These are phyloP conservation scores for Galerina sulciceps DNA, from an alignment of 768 basidiomycete genomes.

Conservation along the genomic window DNA sequence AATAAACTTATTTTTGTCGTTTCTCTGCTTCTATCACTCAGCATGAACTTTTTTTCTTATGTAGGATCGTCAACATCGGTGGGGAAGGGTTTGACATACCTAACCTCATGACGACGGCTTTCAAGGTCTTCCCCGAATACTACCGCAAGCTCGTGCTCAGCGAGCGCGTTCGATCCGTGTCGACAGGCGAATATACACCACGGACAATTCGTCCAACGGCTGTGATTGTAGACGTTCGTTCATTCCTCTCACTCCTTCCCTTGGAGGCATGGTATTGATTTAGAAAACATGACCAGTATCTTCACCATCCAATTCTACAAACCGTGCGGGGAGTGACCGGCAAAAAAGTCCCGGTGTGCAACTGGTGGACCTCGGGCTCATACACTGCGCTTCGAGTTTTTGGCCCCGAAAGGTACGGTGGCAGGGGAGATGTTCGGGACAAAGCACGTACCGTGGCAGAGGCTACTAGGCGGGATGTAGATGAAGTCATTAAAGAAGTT, in stretches of 20 bases:
- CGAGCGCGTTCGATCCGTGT: not conserved
- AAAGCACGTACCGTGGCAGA: too few relatives aligned
- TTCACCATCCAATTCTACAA: too few relatives aligned
- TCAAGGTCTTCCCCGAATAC: not conserved
- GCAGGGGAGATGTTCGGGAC: not conserved
- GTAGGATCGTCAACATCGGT: not conserved
- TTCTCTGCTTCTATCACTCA: not conserved
- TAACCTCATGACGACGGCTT: not conserved
- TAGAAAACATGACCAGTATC: too few relatives aligned
- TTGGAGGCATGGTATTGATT: not conserved
- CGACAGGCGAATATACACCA: not conserved
- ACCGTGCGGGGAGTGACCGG: not conserved
- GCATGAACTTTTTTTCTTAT: not conserved
- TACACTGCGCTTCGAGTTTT: not conserved
- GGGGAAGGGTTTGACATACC: not conserved
- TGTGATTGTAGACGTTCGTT: not conserved
- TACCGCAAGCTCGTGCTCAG: not conserved
- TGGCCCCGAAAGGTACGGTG: not conserved
- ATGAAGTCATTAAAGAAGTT: too few relatives aligned
- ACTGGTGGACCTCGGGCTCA: not conserved
- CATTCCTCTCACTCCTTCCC: too few relatives aligned
- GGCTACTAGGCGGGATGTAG: too few relatives aligned
- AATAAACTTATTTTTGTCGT: not conserved
- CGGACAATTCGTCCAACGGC: not conserved
- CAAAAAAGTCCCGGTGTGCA: not conserved